phyloP scores from a whole-genome alignment of 129 eudicot species.

The Artemisia annua region DNA sequence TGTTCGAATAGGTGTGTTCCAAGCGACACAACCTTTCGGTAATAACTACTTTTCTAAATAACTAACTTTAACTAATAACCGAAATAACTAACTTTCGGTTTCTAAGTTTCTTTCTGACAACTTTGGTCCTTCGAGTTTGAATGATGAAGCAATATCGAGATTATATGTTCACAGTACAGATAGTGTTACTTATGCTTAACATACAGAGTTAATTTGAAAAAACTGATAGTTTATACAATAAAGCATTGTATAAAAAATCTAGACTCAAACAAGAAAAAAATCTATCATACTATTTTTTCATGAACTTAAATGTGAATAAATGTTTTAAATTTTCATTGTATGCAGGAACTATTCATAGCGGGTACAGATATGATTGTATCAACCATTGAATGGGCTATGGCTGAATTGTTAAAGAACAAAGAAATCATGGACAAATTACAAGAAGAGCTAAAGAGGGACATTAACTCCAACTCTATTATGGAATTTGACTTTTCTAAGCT shows the following conservation, averaged over 20 bases:
- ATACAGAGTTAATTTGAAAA: no score
- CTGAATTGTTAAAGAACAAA: slow-evolving; percentile 33
- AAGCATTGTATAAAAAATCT: neutral
- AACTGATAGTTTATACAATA: no score
- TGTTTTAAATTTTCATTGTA: neutral
- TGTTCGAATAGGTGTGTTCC: no score
- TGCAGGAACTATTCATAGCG: slow-evolving; percentile 35
- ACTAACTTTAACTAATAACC: no score
- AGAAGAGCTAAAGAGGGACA: slow-evolving; percentile 25
- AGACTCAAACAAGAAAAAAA: neutral
- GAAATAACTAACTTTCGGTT: no score
- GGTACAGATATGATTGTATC: slow-evolving; percentile 37
- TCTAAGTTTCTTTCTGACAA: no score
- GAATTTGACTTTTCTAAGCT: slow-evolving; percentile 15
- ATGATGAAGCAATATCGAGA: no score
- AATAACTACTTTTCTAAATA: no score
- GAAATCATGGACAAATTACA: slow-evolving; percentile 20
- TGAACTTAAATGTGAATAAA: neutral
- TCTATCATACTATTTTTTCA: neutral
- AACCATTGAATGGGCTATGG: slow-evolving; percentile 41
- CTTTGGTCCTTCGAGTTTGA: no score
- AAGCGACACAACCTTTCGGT: no score
- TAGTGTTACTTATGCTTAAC: no score
- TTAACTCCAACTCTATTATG: neutral
- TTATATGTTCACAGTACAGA: no score